Base-by-base conservation (phyloP, 192 early-diverging fungal species). In the Rhizoclosmatium sp. region DNA sequence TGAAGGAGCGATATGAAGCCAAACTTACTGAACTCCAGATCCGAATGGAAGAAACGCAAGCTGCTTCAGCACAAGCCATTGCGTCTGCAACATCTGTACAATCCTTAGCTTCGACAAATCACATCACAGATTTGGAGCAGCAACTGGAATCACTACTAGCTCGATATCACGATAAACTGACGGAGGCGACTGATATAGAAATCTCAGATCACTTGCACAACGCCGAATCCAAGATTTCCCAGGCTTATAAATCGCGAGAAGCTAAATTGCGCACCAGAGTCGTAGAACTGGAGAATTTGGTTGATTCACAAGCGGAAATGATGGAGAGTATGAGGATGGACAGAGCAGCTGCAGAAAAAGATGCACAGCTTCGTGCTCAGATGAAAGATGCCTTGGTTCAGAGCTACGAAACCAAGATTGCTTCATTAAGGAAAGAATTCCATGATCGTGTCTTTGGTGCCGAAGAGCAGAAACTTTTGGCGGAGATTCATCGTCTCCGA, bases 391-490 rank as follows among this genome's bases (percentile, higher is more conserved):
- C 76, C 1, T 65, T 81, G 75, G 76, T 81, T 1, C n/a, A 48
- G n/a, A 78, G 69, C 45, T 81, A 81, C 64, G 80, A 81, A 59
- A 69, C 47, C 0, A 75, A 72, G 66, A 81, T 81, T 69, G 10
- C 76, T 5, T 16, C 39, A n/a, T 46, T 81, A 41, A 21, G 76
- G 47, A 77, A 78, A 41, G 75, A 81, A 61, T 81, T 77, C 78
- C 80, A 81, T 51, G 80, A 81, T 5, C 66, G 61, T n/a, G 73
- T 81, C 4, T 81, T 81, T 54, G 67, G 67, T 19, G 73, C 40
- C 5, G 80, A 81, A 42, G 80, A 81, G 74, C 80, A 81, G 65
- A 81, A 76, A 54, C 59, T 69, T 3, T 51, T 81, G 65, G 21
- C 59, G 12, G 80, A 81, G 62, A 65, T 81, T 66, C 65, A 74